Evolutionary conservation across 805 yeast species (phyloP).

Genomic region (Barnettozyma vustinii): DNA sequence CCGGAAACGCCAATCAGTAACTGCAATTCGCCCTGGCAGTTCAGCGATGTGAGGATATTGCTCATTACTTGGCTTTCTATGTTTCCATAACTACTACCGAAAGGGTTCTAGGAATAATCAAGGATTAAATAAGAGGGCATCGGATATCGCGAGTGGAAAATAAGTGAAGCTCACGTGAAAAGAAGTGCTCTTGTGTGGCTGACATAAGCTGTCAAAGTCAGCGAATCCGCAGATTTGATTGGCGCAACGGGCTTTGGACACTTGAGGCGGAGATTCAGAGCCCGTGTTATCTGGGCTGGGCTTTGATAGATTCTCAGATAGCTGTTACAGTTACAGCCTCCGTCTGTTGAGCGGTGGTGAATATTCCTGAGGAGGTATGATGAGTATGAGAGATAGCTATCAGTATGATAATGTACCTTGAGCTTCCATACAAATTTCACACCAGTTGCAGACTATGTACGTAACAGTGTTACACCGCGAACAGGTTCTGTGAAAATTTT

Average conservation of each 20-base stretch:
- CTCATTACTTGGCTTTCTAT: not conserved
- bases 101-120: not conserved
- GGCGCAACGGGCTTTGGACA: not conserved
- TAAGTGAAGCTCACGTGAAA: conserved; percentile 7
- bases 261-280: not conserved
- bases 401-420: not conserved
- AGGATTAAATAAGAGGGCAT: not conserved
- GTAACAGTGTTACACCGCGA: not conserved
- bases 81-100: not conserved
- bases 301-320: not conserved
- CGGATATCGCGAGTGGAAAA: not conserved
- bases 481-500: not conserved
- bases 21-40: conserved; percentile 47
- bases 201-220: not conserved
- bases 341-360: not conserved
- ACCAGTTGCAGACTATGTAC: not conserved
- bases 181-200: not conserved
- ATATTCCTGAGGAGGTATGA: not conserved
- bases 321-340: not conserved
- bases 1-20: conserved; percentile 50
- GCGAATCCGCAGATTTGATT: not conserved
- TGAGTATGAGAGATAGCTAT: not conserved
- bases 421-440: too few relatives aligned
- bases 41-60: conserved; percentile 21
- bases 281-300: conserved; percentile 1